Evolutionary conservation across 306 rosid genomes (phyloP).

Genomic region (Sesbania bispinosa): DNA sequence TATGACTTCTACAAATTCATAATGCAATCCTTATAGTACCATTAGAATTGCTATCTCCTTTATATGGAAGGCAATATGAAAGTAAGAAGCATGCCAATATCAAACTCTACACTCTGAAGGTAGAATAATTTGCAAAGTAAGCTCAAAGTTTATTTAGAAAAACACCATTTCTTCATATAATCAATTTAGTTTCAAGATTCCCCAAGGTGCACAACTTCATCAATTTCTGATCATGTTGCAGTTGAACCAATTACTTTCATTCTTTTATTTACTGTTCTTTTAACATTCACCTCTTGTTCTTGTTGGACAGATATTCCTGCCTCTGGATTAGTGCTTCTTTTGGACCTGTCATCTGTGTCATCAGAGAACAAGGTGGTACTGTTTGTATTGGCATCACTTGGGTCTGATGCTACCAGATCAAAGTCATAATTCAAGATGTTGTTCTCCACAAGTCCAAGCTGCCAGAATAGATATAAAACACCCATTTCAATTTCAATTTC

Average conservation of each 20-base stretch:
- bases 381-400: constrained; percentile 86
- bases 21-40: not conserved
- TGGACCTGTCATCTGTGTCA: constrained; percentile 81
- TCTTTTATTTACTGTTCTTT: not conserved
- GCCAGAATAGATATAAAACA: constrained; percentile 38
- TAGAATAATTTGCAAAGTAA: not conserved
- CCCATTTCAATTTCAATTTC: not conserved
- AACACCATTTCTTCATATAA: not conserved
- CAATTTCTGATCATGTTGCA: not conserved
- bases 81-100: not conserved
- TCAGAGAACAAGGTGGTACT: constrained; percentile 93
- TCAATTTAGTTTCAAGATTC: not conserved
- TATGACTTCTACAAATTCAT: not conserved
- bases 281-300: constrained; percentile 65
- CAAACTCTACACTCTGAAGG: not conserved
- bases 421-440: constrained; percentile 72
- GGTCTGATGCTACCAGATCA: constrained; percentile 78
- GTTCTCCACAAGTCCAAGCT: constrained; percentile 98
- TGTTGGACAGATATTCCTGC: constrained; percentile 47
- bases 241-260: not conserved
- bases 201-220: not conserved
- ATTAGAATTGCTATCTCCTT: not conserved
- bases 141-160: not conserved
- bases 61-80: not conserved
- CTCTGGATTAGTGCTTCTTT: constrained; percentile 58